phyloP scores from a whole-genome alignment of 2,329 filamentous ascomycete species.

The Calonectria hongkongensis region DNA sequence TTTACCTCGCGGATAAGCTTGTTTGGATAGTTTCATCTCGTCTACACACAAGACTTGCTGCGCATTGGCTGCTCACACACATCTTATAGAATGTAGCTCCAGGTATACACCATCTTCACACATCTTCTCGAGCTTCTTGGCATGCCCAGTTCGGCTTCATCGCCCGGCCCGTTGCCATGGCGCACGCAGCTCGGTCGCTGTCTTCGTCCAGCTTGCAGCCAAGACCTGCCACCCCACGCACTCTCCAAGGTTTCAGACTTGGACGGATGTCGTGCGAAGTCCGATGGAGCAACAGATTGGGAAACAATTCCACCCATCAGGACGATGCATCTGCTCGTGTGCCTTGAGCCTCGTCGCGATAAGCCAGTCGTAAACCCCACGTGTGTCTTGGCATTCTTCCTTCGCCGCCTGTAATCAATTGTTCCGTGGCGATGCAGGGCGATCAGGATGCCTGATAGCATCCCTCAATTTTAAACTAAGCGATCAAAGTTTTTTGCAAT shows the following conservation, averaged over 20 bases:
- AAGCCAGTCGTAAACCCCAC: constrained; percentile 53
- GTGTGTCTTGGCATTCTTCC: constrained; percentile 52
- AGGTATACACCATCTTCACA: neutral
- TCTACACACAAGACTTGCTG: neutral
- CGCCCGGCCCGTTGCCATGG: neutral
- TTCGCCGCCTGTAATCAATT: constrained; percentile 14
- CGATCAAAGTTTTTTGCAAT: constrained; percentile 36
- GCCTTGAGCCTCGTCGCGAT: constrained; percentile 38
- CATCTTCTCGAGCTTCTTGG: neutral
- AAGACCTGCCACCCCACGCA: constrained; percentile 9
- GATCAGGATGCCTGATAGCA: constrained; percentile 2
- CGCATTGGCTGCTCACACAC: neutral
- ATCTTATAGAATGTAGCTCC: neutral
- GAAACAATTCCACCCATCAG: constrained; percentile 31
- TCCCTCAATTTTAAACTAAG: constrained; percentile 2
- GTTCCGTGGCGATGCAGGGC: constrained; percentile 2
- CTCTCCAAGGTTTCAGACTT: constrained; percentile 14
- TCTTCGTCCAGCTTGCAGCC: constrained; percentile 12
- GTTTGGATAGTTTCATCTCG: neutral
- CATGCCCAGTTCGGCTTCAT: constrained; percentile 15
- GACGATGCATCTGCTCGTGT: constrained; percentile 22
- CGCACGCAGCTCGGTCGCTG: neutral
- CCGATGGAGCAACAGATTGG: constrained; percentile 4
- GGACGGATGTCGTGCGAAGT: constrained; percentile 14
- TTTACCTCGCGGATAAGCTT: constrained; percentile 27